Conservation (phyloP, 2,329 filamentous ascomycete genomes). For the Leptographium procerum region DNA sequence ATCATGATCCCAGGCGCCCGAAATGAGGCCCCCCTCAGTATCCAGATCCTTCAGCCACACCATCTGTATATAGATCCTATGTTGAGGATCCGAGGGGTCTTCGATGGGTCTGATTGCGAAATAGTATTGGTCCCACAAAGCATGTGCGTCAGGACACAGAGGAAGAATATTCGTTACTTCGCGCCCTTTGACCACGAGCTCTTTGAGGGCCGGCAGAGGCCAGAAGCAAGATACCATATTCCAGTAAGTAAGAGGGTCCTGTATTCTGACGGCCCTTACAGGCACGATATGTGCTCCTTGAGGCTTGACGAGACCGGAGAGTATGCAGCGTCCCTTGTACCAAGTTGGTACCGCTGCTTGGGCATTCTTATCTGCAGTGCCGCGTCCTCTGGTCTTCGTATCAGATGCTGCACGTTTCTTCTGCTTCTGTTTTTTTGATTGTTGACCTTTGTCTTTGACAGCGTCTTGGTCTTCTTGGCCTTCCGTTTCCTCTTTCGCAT, state of each 20-base stretch:
- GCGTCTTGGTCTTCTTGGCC: background rate
- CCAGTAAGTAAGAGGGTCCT: background rate
- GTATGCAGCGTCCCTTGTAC: background rate
- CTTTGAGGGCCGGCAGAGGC: background rate
- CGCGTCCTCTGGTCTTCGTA: background rate
- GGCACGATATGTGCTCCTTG: constrained; percentile 7
- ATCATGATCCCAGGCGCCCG: background rate
- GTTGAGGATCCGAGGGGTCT: background rate
- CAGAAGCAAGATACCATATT: background rate
- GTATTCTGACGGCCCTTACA: background rate
- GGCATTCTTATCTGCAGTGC: background rate
- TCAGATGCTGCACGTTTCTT: background rate
- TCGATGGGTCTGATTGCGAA: constrained; percentile 3
- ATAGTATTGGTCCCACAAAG: background rate
- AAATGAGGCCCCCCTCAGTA: background rate
- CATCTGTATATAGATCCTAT: constrained; percentile 3
- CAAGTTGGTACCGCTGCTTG: background rate
- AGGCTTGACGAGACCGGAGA: background rate
- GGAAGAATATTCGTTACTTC: constrained; percentile 2
- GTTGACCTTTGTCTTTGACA: background rate
- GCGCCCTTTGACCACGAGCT: background rate
- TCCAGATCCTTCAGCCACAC: constrained; percentile 1
- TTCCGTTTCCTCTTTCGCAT: background rate
- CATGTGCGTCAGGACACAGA: background rate
- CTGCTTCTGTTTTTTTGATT: background rate